Conservation (phyloP, 345 rosid species). For the Gossypium thurberi region DNA sequence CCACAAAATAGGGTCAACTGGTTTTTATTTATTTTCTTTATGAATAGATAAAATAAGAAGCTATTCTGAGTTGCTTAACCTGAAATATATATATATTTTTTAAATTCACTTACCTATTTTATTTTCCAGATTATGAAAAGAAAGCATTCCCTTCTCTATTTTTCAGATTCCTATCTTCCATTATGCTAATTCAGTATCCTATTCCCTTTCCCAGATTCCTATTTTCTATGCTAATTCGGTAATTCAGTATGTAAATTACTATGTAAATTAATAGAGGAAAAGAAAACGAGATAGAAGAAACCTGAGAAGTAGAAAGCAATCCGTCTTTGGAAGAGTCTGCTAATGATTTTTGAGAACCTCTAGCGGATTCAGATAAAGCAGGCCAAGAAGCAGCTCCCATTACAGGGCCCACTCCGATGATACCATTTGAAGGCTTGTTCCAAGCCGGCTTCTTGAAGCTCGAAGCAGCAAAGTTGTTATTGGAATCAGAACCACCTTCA, state of each 20-base stretch:
- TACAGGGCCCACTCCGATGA: conserved; percentile 33
- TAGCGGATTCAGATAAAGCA: conserved; percentile 47
- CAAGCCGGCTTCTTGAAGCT: conserved; percentile 46
- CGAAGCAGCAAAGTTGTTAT: conserved; percentile 26
- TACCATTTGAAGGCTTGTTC: conserved; percentile 45
- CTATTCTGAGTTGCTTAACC: neutral
- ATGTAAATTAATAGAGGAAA: neutral
- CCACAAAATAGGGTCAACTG: neutral
- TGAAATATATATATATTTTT: neutral
- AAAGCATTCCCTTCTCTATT: too few species aligned
- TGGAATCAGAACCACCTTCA: conserved; percentile 26
- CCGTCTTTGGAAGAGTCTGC: conserved; percentile 34
- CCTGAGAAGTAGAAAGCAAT: conserved; percentile 43
- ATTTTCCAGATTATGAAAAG: neutral
- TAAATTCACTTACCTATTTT: neutral
- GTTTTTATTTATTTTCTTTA: neutral
- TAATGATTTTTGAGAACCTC: conserved; percentile 35
- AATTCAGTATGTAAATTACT: too few species aligned
- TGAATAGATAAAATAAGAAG: conserved; percentile 5
- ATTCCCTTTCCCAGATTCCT: too few species aligned
- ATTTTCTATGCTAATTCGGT: neutral
- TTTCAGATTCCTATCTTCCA: too few species aligned
- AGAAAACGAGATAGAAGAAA: neutral
- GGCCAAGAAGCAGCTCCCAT: conserved; percentile 67
- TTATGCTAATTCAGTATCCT: too few species aligned